phyloP scores from a whole-genome alignment of 768 basidiomycete genomes.

The Lentinula detonsa region DNA sequence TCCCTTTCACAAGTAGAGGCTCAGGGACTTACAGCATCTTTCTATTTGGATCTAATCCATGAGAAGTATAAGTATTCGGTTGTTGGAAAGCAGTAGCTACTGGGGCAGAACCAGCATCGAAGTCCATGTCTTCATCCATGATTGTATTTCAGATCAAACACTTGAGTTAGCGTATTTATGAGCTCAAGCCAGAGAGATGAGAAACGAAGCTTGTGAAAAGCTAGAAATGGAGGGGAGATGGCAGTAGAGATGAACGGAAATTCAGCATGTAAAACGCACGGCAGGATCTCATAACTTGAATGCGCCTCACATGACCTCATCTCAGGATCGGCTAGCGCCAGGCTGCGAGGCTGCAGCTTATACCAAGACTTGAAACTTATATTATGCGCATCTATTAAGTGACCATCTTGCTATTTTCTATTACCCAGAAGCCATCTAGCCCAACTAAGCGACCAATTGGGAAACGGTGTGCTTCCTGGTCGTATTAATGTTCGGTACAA shows the following conservation, averaged over 20 bases:
- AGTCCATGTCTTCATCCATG: constrained; percentile 84
- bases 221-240: not conserved
- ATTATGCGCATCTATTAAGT: not conserved
- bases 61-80: not conserved
- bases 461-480: constrained; percentile 47
- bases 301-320: constrained; percentile 6
- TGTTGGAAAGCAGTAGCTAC: constrained; percentile 18
- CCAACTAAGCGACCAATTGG: constrained; percentile 58
- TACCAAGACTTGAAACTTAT: not conserved
- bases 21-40: constrained; percentile 68
- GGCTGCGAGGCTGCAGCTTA: too few relatives aligned
- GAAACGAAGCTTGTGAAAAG: not conserved
- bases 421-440: constrained; percentile 60
- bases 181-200: not conserved
- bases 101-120: constrained; percentile 36
- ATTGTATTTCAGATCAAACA: constrained; percentile 9
- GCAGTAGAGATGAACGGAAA: constrained; percentile 1
- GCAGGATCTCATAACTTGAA: not conserved
- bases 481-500: constrained; percentile 62
- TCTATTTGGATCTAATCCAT: constrained; percentile 29
- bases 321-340: not conserved
- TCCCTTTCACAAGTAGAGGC: constrained; percentile 1
- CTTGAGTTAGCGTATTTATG: not conserved
- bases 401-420: constrained; percentile 31
- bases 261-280: constrained; percentile 1